phyloP scores from a whole-genome alignment of 495 filamentous ascomycete genomes.

The Trichoderma erinaceum region DNA sequence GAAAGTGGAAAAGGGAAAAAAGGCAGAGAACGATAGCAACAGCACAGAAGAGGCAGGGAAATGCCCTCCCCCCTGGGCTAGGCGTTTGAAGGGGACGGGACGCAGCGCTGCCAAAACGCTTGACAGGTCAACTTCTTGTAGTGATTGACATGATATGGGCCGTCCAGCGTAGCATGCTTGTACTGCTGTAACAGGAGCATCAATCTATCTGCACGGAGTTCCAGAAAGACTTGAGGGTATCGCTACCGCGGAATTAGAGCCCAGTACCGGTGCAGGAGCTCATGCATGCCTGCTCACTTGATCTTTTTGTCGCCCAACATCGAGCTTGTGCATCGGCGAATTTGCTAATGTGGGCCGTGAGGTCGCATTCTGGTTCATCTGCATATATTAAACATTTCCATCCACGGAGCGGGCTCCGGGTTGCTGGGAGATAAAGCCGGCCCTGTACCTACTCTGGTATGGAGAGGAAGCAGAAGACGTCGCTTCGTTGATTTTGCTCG shows the following conservation, averaged over 20 bases:
- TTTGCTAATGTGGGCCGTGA: neutral
- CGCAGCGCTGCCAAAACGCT: too few relatives aligned
- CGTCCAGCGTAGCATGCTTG: too few relatives aligned
- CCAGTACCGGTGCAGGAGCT: neutral
- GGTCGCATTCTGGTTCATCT: neutral
- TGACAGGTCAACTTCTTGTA: too few relatives aligned
- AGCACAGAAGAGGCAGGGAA: neutral
- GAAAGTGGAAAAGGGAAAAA: neutral
- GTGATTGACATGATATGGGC: too few relatives aligned
- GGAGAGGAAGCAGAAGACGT: neutral
- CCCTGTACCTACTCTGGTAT: neutral
- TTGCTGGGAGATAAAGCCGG: neutral
- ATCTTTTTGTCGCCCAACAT: neutral
- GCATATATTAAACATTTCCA: neutral
- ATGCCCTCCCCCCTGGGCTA: too few relatives aligned
- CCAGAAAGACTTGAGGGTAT: too few relatives aligned
- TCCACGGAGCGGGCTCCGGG: neutral
- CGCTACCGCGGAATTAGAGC: neutral
- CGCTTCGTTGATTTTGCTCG: neutral
- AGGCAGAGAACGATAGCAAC: neutral
- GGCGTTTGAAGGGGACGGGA: too few relatives aligned
- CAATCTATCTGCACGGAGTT: too few relatives aligned
- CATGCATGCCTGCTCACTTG: neutral
- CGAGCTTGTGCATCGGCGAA: neutral
- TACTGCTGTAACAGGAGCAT: too few relatives aligned